Conservation (phyloP, 2,329 filamentous ascomycete genomes). For the Rutstroemia sp. region DNA sequence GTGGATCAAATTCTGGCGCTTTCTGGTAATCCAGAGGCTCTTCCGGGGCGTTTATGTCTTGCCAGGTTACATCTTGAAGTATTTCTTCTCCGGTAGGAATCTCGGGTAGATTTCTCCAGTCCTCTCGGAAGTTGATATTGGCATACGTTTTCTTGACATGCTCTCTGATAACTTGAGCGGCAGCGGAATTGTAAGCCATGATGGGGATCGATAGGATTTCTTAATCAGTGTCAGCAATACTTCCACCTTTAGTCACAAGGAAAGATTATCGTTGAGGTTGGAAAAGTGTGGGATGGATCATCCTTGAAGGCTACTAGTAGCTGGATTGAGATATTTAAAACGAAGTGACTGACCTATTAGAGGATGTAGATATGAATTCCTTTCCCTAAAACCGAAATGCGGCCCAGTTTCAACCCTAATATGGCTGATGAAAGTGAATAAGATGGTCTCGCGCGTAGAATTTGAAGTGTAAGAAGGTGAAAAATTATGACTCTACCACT, state of each 20-base stretch:
- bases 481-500: too few relatives aligned
- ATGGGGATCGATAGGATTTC: neutral
- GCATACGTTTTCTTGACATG: constrained; percentile 7
- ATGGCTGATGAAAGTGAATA: too few relatives aligned
- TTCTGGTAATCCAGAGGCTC: constrained; percentile 22
- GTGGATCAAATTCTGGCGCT: constrained; percentile 1
- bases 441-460: too few relatives aligned
- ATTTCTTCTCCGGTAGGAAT: constrained; percentile 49
- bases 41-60: neutral
- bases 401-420: too few relatives aligned
- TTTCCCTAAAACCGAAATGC: too few relatives aligned
- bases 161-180: neutral
- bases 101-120: constrained; percentile 41
- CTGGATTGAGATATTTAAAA: too few relatives aligned
- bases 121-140: neutral
- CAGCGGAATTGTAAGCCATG: neutral
- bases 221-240: neutral
- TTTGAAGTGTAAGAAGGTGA: too few relatives aligned
- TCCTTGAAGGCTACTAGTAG: neutral
- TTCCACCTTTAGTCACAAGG: neutral
- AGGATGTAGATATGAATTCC: too few relatives aligned
- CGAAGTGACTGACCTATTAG: too few relatives aligned
- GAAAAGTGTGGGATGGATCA: neutral
- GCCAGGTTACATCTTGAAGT: constrained; percentile 23
- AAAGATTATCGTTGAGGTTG: neutral